Conservation (phyloP, 1,284 basidiomycete genomes). For the Cutaneotrichosporon dermatis region DNA sequence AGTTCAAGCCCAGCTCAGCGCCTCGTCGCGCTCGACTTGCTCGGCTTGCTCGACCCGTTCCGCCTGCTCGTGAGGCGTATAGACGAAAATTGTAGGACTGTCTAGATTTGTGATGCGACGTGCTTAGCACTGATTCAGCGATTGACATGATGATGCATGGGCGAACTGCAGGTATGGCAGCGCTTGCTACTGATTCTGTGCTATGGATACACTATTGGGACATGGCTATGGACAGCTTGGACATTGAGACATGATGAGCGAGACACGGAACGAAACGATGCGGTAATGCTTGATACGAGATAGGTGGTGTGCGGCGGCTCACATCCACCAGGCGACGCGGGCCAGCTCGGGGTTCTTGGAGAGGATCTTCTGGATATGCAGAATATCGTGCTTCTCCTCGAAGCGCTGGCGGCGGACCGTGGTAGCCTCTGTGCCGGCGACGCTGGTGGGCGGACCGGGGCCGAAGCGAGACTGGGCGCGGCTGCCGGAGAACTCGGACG, state of each 20-base stretch:
- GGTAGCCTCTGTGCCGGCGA: not conserved
- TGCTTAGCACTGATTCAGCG: no score
- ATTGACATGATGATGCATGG: no score
- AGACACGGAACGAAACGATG: not conserved
- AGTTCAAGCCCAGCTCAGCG: no score
- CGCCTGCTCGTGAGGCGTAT: not conserved
- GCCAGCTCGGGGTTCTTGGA: conserved; percentile 33
- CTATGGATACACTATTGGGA: no score
- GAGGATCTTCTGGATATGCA: conserved; percentile 37
- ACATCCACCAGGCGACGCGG: conserved; percentile 44
- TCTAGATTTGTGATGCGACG: not conserved
- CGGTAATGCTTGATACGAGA: no score
- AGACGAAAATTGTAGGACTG: conserved; percentile 3
- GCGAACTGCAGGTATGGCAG: no score
- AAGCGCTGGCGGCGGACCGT: not conserved
- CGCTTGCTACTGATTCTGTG: no score
- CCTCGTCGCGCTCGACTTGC: no score
- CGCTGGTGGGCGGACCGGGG: not conserved
- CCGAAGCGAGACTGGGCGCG: conserved; percentile 4
- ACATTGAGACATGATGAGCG: not conserved
- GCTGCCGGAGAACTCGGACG: conserved; percentile 33
- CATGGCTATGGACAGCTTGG: no score
- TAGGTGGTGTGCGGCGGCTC: not conserved
- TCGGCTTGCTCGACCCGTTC: not conserved
- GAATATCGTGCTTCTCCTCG: conserved; percentile 23